Evolutionary conservation across 1,139 yeast species (phyloP).

Genomic region (Blastobotrys niveus): DNA sequence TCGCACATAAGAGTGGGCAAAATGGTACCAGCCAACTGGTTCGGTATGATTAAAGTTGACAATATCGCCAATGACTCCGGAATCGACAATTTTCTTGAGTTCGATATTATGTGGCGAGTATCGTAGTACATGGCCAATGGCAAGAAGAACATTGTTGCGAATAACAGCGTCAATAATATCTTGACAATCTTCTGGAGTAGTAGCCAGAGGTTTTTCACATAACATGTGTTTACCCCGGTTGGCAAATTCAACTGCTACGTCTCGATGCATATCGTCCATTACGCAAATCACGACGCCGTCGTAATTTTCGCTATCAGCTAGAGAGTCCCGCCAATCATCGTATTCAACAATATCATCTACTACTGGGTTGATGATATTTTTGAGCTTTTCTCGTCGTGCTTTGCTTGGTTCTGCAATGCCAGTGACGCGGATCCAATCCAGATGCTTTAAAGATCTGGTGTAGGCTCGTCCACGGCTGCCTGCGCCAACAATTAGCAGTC

Average conservation of each 20-base stretch:
- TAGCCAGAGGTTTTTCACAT: conserved; percentile 31
- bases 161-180: conserved; percentile 25
- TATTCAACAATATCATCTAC: conserved; percentile 18
- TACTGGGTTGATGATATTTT: conserved; percentile 5
- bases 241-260: conserved; percentile 28
- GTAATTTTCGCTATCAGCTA: conserved; percentile 20
- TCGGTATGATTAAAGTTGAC: conserved; percentile 29
- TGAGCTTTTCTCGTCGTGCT: conserved; percentile 19
- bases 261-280: conserved; percentile 27
- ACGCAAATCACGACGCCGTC: conserved; percentile 26
- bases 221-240: conserved; percentile 25
- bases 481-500: conserved; percentile 24
- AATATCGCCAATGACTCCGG: conserved; percentile 26
- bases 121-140: conserved; percentile 30
- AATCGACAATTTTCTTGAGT: conserved; percentile 24
- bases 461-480: conserved; percentile 27
- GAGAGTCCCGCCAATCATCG: conserved; percentile 21
- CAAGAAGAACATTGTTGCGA: conserved; percentile 25
- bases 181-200: conserved; percentile 25
- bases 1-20: conserved; percentile 32
- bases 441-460: conserved; percentile 21
- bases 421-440: conserved; percentile 21
- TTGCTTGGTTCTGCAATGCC: conserved; percentile 25
- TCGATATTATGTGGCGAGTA: conserved; percentile 29
- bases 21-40: conserved; percentile 31